Evolutionary conservation across 768 basidiomycete genomes (phyloP), one percentile per base, ranked within the genome.

Genomic region (Boletus edulis): DNA sequence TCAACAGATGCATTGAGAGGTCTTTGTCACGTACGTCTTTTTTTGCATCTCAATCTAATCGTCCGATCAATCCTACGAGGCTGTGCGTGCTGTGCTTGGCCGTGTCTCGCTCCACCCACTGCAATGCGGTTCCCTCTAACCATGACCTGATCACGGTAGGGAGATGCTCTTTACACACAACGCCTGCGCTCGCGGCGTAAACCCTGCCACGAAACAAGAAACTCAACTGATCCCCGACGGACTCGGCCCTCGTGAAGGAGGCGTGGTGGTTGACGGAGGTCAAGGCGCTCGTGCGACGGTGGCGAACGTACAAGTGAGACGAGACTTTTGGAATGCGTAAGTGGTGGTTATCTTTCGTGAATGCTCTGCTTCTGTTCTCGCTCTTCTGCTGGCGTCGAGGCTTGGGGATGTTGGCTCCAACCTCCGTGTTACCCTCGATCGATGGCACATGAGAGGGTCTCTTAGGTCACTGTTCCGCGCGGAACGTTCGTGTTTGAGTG

Each of bases 271-370:
- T 89, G 14, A 49, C 73, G 5, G 78, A 84, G 13, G 68, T 88
- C 40, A 83, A 79, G 61, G 70, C 73, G 10, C 22, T 35, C 6
- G 62, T 81, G 14, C 62, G 56, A 0, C 69, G 61, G 41, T 89
- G 86, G 86, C 85, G 88, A 61, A 72, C 59, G 18, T 81, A 35
- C 14, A 14, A 35, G 14, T 6, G 34, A 14, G 34, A 35, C 34
- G 76, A 80, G 46, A 83, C 82, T 88, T 79, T 53, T 88, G 87
- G 87, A 87, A 87, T 60, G 70, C 84, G 34, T 35, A 14, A 35
- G 34, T 35, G 14, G 14, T 35, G 34, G 14, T 35, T 35, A 29
- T 35, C 34, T 12, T 35, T 14, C 4, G 12, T 35, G 11, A 4
- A 35, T 35, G 34, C 27, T 51, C 40, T 32, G 7, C 18, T 37